Evolutionary conservation across 2,329 filamentous ascomycete species (phyloP).

Genomic region (Fusarium albidum): DNA sequence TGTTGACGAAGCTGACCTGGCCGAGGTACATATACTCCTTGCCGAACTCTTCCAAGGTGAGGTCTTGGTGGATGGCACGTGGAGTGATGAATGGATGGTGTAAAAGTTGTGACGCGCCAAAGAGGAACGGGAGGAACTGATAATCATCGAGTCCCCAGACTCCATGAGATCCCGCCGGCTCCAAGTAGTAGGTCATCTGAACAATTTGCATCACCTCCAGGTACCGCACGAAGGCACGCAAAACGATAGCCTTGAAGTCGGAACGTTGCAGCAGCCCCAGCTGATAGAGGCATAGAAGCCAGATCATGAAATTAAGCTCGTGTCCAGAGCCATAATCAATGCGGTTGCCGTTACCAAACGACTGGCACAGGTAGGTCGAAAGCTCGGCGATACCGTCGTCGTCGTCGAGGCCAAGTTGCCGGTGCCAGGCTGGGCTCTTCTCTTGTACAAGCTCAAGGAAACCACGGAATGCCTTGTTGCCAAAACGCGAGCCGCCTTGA

Average conservation of each 20-base stretch:
- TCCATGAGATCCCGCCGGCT: conserved; percentile 95
- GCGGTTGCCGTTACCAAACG: conserved; percentile 84
- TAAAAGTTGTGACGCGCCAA: conserved; percentile 89
- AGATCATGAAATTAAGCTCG: conserved; percentile 96
- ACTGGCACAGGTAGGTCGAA: conserved; percentile 80
- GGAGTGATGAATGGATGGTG: conserved; percentile 84
- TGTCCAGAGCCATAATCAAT: conserved; percentile 98
- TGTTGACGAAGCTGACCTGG: conserved; percentile 93
- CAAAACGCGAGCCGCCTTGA: conserved; percentile 88
- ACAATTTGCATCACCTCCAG: conserved; percentile 85
- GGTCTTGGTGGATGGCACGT: conserved; percentile 84
- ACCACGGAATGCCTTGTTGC: conserved; percentile 88
- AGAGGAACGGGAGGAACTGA: conserved; percentile 94
- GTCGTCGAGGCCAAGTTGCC: conserved; percentile 61
- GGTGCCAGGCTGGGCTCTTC: conserved; percentile 69
- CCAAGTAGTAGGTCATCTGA: conserved; percentile 93
- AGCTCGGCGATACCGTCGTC: conserved; percentile 71
- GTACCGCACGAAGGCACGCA: conserved; percentile 84
- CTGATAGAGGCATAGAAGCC: conserved; percentile 93
- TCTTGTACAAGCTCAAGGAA: conserved; percentile 77
- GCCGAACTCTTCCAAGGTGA: conserved; percentile 86
- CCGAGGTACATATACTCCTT: conserved; percentile 89
- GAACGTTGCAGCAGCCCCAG: conserved; percentile 68
- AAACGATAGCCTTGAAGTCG: conserved; percentile 78
- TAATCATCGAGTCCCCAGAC: conserved; percentile 99